phyloP scores from a whole-genome alignment of 2,329 filamentous ascomycete genomes.

The Ascochyta viciae-villosae region DNA sequence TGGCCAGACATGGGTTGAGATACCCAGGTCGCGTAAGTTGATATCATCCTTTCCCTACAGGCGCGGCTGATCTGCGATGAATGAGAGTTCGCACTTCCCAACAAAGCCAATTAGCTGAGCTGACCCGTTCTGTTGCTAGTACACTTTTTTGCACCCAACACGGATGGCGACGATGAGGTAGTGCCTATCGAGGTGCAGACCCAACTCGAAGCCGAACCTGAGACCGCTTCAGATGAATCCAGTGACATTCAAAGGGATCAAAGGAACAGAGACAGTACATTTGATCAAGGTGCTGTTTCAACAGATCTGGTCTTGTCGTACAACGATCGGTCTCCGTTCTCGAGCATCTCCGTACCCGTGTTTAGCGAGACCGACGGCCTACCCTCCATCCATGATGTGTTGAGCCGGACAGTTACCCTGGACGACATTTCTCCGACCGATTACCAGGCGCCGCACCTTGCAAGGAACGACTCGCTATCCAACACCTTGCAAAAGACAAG shows the following conservation, averaged over 20 bases:
- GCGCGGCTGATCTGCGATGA: neutral
- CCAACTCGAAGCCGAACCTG: slow-evolving; percentile 18
- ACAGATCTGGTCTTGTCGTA: slow-evolving; percentile 15
- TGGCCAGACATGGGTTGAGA: slow-evolving; percentile 38
- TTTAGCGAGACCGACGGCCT: slow-evolving; percentile 20
- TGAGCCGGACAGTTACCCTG: slow-evolving; percentile 12
- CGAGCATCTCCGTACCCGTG: slow-evolving; percentile 13
- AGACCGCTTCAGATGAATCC: slow-evolving; percentile 20
- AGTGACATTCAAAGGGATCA: neutral
- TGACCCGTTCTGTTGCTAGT: slow-evolving; percentile 21
- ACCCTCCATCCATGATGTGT: slow-evolving; percentile 28
- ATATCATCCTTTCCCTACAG: neutral
- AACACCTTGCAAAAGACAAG: slow-evolving; percentile 13
- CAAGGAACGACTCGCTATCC: slow-evolving; percentile 10
- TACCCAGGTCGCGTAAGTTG: slow-evolving; percentile 33
- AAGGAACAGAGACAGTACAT: neutral
- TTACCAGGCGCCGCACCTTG: slow-evolving; percentile 5
- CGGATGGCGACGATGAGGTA: slow-evolving; percentile 32
- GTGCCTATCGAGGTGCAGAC: slow-evolving; percentile 12
- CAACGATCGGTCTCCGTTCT: slow-evolving; percentile 16
- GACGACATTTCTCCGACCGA: slow-evolving; percentile 18
- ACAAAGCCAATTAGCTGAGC: slow-evolving; percentile 2
- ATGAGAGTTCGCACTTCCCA: neutral
- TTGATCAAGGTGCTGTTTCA: slow-evolving; percentile 3
- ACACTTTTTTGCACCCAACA: slow-evolving; percentile 39